Evolutionary conservation across 768 basidiomycete species (phyloP).

Genomic region (Ramaria sp.): DNA sequence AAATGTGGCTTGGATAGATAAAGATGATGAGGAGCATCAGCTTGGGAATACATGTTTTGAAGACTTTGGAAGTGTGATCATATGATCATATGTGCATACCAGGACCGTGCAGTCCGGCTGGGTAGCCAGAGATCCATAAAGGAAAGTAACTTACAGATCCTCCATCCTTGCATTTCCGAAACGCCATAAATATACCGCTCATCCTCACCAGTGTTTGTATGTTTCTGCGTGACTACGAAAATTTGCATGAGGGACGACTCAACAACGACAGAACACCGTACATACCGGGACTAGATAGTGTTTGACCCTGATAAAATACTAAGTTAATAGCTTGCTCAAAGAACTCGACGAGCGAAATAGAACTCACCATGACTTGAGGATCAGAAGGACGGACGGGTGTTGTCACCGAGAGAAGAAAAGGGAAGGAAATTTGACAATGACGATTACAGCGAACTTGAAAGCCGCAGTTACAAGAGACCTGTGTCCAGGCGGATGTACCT

Average conservation of each 20-base stretch:
- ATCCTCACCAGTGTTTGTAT: conserved; percentile 63
- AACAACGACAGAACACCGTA: conserved; percentile 11
- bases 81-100: not conserved
- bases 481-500: not conserved
- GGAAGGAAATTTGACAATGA: not conserved
- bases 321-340: not conserved
- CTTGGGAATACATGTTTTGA: not conserved
- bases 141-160: conserved; percentile 66
- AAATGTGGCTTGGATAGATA: not conserved
- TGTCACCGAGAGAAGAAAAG: not conserved
- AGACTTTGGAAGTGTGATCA: not conserved
- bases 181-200: conserved; percentile 63
- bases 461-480: not conserved
- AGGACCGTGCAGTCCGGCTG: not conserved
- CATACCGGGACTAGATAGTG: conserved; percentile 69
- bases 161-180: conserved; percentile 99
- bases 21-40: conserved; percentile 1
- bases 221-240: conserved; percentile 67
- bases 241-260: conserved; percentile 10
- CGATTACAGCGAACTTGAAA: not conserved
- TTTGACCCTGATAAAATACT: conserved; percentile 59
- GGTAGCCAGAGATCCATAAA: not conserved
- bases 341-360: not conserved
- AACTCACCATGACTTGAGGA: conserved; percentile 4
- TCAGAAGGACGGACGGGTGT: not conserved